Evolutionary conservation across 768 basidiomycete genomes (phyloP), one percentile per base, ranked within the genome.

Genomic region (Termitomyces sp.): DNA sequence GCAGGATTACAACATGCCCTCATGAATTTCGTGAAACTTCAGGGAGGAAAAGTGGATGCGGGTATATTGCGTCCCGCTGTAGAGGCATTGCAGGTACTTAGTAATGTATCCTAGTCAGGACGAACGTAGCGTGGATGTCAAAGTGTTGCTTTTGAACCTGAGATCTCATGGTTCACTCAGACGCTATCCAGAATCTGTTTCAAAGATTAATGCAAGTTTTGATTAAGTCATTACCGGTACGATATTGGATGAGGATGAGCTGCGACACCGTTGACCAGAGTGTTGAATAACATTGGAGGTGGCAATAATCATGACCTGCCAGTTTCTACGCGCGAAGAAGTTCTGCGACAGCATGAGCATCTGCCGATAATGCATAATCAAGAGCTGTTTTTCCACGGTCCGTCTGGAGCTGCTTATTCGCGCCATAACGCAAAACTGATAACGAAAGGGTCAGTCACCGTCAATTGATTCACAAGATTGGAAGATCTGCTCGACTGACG

Each of bases 1-100:
- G 72, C 77, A 13, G 84, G 81, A n/a, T 69, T 92, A 18, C 69
- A 79, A 22, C 66, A 69, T 33, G 81, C 81, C 0, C 72, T 96
- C 56, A 73, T 76, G 26, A 73, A 72, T 30, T 63, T 85, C 20
- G 66, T 84, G 56, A 83, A 77, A 64, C 72, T 68, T 18, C 72
- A 75, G 45, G 61, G 72, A 48, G 72, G 65, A 14, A 59, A 43
- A 28, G 59, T 52, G 18, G 63, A 68, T 35, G 74, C 74, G 26
- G 73, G 69, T 18, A 68, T 86, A 11, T 60, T 82, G 50, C 68
- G 65, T 22, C 80, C 81, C 45, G 77, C 84, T 38, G 74, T 72
- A 35, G 85, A 88, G 62, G 72, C 74, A 24, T 68, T 84, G 60
- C 78, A 79, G 65, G 70, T 66, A 35, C 54, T 74, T 33, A 62